A percentile compares a stretch with the other conserved stretches of the same genome.
Evolutionary conservation across 2,329 filamentous ascomycete genomes (phyloP).

Genomic region (Ascocoryne sarcoides): DNA sequence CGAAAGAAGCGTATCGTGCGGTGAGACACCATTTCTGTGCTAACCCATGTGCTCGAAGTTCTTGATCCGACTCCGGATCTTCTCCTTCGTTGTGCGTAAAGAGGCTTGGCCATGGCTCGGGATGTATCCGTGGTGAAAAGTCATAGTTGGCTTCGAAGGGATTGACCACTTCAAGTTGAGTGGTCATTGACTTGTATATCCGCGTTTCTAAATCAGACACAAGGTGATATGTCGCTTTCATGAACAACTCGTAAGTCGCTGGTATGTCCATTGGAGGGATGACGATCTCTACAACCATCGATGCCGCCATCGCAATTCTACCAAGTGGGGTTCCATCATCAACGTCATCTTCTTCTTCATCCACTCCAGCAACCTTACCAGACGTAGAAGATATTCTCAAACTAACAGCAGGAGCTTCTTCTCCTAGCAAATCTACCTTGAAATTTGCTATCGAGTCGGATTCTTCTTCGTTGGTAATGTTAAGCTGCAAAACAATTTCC

Average conservation of each 20-base stretch:
- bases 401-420: slow-evolving; percentile 39
- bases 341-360: slow-evolving; percentile 3
- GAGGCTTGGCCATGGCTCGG: slow-evolving; percentile 76
- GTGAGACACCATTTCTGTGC: slow-evolving; percentile 74
- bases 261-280: slow-evolving; percentile 43
- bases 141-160: slow-evolving; percentile 93
- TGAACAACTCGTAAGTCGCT: slow-evolving; percentile 55
- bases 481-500: slow-evolving; percentile 56
- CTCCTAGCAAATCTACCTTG: slow-evolving; percentile 58
- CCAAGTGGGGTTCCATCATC: slow-evolving; percentile 20
- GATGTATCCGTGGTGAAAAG: slow-evolving; percentile 69
- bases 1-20: slow-evolving; percentile 69
- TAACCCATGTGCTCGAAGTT: slow-evolving; percentile 48
- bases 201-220: slow-evolving; percentile 71
- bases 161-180: slow-evolving; percentile 64
- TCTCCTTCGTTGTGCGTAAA: slow-evolving; percentile 48
- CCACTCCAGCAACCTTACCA: slow-evolving; percentile 1
- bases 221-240: slow-evolving; percentile 71
- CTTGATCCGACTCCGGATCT: slow-evolving; percentile 22
- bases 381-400: slow-evolving; percentile 23
- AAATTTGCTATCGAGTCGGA: slow-evolving; percentile 65
- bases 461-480: slow-evolving; percentile 75
- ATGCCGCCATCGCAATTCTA: slow-evolving; percentile 37
- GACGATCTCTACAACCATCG: slow-evolving; percentile 36
- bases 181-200: slow-evolving; percentile 62